Evolutionary conservation across 129 eudicot species (phyloP), one percentile per base, ranked within the genome.

Genomic region (Tagetes patula): DNA sequence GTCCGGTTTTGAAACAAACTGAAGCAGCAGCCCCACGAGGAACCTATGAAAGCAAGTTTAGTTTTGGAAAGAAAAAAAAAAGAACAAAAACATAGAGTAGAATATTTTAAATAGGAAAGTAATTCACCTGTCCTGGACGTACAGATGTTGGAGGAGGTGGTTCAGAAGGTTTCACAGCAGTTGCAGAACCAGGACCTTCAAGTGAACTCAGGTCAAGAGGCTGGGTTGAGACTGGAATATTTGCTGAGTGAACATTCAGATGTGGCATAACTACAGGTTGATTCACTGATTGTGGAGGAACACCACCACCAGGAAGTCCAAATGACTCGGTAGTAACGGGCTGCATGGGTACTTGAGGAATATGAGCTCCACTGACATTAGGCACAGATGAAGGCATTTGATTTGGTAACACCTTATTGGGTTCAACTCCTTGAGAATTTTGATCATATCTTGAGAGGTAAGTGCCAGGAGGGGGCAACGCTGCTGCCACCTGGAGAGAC

Each of bases 21-120:
- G 99, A 79, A 64, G 99, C 99, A 72, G 89, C 87, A 50, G 97
- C 99, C 66, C 99, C 99, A n/a, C 99, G 97, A 45, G 99, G 99
- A 83, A 94, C 96, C 99, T 94, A 64, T 58, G 5, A 70, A 56
- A 70, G 73, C 31, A 62, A 65, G 52, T 33, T 42, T 34, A 31
- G 5, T 72, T 13, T 50, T 49, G 20, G 2, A 73, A 36, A 10
- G 40, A 2, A 36, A 32, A 13, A 49, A 3, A 4, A 56, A 55
- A 71, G 11, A 59, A 30, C 38, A 73, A 43, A 43, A 6, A 31
- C 10, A 27, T 20, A 20, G 27, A 20, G 49, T 11, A 65, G 4
- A n/a, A 63, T 13, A 75, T 9, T 32, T n/a, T 54, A 67, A 14
- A 33, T 6, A 39, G 38, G 7, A 67, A 56, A 32, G 8, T n/a